Evolutionary conservation across 768 basidiomycete species (phyloP).

Genomic region (Agaricus sinodeliciosus): DNA sequence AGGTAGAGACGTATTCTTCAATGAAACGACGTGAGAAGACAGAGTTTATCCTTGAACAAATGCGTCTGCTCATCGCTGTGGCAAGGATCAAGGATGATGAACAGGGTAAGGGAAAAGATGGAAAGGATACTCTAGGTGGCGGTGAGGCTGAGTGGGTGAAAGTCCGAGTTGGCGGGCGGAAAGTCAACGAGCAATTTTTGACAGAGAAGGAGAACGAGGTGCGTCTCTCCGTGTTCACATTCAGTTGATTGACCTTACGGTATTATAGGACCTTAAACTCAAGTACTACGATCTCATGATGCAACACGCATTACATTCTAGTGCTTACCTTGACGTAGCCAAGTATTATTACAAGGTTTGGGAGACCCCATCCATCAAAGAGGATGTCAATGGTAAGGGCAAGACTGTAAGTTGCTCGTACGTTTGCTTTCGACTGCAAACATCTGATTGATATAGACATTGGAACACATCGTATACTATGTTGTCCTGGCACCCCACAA

Average conservation of each 20-base stretch:
- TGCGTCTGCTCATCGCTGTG: conserved; percentile 79
- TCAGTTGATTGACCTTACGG: conserved; percentile 6
- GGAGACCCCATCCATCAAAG: conserved; percentile 93
- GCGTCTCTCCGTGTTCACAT: conserved; percentile 4
- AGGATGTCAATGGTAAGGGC: conserved; percentile 66
- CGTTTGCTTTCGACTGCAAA: conserved; percentile 6
- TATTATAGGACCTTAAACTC: conserved; percentile 80
- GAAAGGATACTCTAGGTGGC: conserved; percentile 55
- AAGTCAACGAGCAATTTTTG: conserved; percentile 90
- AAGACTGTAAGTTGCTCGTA: conserved; percentile 43
- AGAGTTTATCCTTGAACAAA: conserved; percentile 96
- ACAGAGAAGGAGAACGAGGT: conserved; percentile 88
- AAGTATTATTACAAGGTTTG: conserved; percentile 96
- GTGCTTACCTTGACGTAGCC: conserved; percentile 86
- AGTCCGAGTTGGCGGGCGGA: conserved; percentile 85
- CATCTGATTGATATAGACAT: conserved; percentile 44
- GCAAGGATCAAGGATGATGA: conserved; percentile 73
- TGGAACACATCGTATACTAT: conserved; percentile 94
- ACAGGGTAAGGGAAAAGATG: conserved; percentile 45
- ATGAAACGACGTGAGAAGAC: conserved; percentile 99
- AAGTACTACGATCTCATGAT: conserved; percentile 97
- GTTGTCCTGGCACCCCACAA: conserved; percentile 89
- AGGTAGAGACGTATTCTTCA: conserved; percentile 98
- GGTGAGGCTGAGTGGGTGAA: conserved; percentile 92
- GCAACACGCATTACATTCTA: conserved; percentile 81